These are phyloP conservation scores for Fonsecaea nubica DNA, from an alignment of 2,329 filamentous ascomycete species.

Conservation along the genomic window DNA sequence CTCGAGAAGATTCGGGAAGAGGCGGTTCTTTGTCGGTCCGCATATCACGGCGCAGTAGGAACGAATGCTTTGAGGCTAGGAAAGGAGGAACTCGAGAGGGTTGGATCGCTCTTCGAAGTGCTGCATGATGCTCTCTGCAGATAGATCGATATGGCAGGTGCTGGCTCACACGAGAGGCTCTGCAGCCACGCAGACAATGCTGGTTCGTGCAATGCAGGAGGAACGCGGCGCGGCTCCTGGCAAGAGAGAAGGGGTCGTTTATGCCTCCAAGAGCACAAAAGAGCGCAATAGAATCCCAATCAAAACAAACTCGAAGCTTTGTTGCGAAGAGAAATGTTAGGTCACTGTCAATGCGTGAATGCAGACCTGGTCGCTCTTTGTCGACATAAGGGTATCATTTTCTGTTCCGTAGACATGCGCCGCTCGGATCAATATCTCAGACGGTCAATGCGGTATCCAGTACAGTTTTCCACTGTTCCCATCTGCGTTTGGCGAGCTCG, in stretches of 20 bases:
- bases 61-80: no score
- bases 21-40: not conserved
- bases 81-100: not conserved
- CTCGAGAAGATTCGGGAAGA: not conserved
- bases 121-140: no score
- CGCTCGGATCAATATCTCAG: not conserved
- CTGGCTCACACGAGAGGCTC: no score
- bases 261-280: not conserved
- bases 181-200: not conserved
- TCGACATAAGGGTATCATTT: conserved; percentile 3
- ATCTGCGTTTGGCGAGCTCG: conserved; percentile 66
- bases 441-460: conserved; percentile 26
- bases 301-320: not conserved
- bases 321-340: no score
- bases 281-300: not conserved
- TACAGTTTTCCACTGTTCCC: conserved; percentile 49
- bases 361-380: not conserved
- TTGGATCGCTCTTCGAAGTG: not conserved
- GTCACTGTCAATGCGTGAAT: not conserved
- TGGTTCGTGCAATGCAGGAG: not conserved
- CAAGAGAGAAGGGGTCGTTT: not conserved
- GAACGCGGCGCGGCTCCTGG: not conserved
- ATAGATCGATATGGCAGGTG: no score
- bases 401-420: not conserved
- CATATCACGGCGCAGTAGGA: not conserved